phyloP scores from a whole-genome alignment of 1,284 basidiomycete species.

The Melampsora larici-populina region DNA sequence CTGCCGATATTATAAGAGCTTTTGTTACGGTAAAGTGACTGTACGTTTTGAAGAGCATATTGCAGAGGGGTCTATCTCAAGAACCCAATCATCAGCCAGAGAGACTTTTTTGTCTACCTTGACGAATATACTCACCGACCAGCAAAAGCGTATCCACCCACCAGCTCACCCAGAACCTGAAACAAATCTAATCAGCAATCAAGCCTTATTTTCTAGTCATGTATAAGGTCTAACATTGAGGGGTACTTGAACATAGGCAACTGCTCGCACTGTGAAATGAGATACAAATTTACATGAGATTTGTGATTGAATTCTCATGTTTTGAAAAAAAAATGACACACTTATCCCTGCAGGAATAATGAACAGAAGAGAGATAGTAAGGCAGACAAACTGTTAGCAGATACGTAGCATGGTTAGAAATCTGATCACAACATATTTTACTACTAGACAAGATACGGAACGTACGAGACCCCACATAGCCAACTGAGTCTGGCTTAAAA shows the following conservation, averaged over 20 bases:
- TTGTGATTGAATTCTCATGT: background rate
- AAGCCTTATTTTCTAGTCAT: background rate
- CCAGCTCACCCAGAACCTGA: conserved; percentile 31
- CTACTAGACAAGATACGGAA: background rate
- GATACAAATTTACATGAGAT: background rate
- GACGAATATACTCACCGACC: conserved; percentile 17
- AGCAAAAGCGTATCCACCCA: conserved; percentile 35
- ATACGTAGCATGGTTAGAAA: background rate
- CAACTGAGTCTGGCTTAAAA: conserved; percentile 28
- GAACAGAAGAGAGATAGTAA: conserved; percentile 12
- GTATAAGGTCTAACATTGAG: conserved; percentile 4
- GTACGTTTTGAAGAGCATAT: conserved; percentile 41
- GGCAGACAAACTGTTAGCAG: conserved; percentile 8
- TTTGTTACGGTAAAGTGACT: conserved; percentile 31
- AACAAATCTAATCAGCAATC: background rate
- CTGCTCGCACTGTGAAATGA: conserved; percentile 10
- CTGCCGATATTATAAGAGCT: conserved; percentile 23
- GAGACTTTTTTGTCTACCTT: too few species aligned
- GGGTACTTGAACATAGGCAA: conserved; percentile 19
- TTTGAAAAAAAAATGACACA: background rate
- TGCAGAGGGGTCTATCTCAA: conserved; percentile 20
- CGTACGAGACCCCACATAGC: conserved; percentile 40
- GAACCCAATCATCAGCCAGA: background rate
- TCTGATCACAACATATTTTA: background rate
- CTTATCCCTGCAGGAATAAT: conserved; percentile 31